Evolutionary conservation across 176 grass and related monocot species (phyloP).

Genomic region (sorghum (Sorghum bicolor)): DNA sequence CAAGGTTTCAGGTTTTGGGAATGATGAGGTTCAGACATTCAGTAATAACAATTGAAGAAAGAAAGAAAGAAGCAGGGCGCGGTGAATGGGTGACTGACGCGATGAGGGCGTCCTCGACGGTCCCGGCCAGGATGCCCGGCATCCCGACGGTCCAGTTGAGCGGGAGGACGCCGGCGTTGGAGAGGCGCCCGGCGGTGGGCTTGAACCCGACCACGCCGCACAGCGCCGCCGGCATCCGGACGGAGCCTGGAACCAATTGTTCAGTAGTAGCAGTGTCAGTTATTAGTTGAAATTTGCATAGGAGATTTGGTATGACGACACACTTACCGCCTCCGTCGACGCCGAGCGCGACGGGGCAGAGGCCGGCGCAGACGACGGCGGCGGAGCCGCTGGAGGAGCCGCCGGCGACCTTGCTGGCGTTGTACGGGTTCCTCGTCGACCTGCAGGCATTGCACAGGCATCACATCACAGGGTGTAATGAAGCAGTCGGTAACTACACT

Average conservation of each 20-base stretch:
- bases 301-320: no score
- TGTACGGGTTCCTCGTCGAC: conserved; percentile 82
- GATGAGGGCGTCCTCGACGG: conserved; percentile 84
- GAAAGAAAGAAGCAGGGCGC: not conserved
- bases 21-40: not conserved
- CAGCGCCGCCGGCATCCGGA: conserved; percentile 83
- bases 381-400: conserved; percentile 96
- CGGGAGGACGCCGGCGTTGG: conserved; percentile 70
- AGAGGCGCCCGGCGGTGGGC: conserved; percentile 78
- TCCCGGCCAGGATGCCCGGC: conserved; percentile 85
- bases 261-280: not conserved
- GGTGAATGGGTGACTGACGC: conserved; percentile 42
- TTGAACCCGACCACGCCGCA: conserved; percentile 96
- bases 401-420: conserved; percentile 59
- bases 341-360: conserved; percentile 91
- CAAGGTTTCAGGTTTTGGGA: not conserved
- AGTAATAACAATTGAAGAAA: not conserved
- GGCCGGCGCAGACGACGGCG: conserved; percentile 82
- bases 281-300: not conserved
- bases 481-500: not conserved
- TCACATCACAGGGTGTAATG: no score
- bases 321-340: conserved; percentile 82
- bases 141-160: conserved; percentile 98
- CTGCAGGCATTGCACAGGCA: conserved; percentile 26
- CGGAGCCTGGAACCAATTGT: conserved; percentile 39